phyloP scores from a whole-genome alignment of 495 filamentous ascomycete genomes.

The Sordaria brevicollis region DNA sequence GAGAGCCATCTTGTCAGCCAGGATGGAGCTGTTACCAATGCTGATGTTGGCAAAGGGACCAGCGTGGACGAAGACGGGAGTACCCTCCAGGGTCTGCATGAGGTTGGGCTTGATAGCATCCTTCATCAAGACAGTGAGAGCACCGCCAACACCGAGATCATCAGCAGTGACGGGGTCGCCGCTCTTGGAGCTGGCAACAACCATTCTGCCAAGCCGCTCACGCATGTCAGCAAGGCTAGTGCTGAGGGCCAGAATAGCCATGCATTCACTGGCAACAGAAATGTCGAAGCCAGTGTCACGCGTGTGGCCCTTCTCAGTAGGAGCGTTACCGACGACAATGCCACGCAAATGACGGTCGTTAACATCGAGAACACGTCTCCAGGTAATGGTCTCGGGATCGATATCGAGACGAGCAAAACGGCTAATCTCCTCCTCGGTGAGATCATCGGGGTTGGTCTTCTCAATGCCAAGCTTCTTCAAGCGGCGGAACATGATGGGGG shows the following conservation, averaged over 20 bases:
- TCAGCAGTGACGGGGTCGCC: constrained; percentile 95
- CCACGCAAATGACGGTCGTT: constrained; percentile 90
- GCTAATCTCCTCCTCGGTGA: constrained; percentile 79
- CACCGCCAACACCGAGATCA: constrained; percentile 86
- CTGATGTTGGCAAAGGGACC: constrained; percentile 97
- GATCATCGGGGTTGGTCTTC: constrained; percentile 83
- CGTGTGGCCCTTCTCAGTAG: constrained; percentile 78
- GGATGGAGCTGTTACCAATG: constrained; percentile 88
- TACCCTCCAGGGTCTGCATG: constrained; percentile 97
- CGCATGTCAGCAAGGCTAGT: constrained; percentile 83
- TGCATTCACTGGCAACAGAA: constrained; percentile 93
- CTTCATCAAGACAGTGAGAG: constrained; percentile 88
- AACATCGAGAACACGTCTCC: constrained; percentile 91
- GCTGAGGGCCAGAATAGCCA: constrained; percentile 94
- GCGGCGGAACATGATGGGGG: constrained; percentile 81
- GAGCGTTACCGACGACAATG: constrained; percentile 75
- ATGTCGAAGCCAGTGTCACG: constrained; percentile 93
- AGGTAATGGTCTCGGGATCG: constrained; percentile 93
- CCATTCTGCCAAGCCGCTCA: constrained; percentile 90
- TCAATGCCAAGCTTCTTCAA: constrained; percentile 91
- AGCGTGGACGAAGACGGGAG: constrained; percentile 93
- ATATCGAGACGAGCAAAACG: constrained; percentile 91
- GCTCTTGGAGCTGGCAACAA: constrained; percentile 74
- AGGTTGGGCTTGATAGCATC: constrained; percentile 98
- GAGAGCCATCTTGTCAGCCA: constrained; percentile 89